phyloP scores from a whole-genome alignment of 1,139 yeast genomes.

The Hyphopichia burtonii region DNA sequence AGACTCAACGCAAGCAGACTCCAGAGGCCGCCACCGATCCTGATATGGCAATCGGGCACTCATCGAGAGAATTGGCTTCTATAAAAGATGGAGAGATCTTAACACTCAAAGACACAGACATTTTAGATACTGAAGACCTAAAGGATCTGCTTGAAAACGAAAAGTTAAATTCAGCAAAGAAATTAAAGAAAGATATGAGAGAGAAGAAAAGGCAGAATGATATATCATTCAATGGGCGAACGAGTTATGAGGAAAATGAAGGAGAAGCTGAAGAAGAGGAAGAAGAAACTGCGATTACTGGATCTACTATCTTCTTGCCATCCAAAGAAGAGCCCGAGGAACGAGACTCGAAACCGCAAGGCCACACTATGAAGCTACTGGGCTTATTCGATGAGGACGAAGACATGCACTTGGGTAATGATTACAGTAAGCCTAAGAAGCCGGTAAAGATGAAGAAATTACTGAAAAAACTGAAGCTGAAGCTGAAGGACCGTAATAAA shows the following conservation, averaged over 20 bases:
- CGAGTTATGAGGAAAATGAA: constrained; percentile 14
- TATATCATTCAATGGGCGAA: constrained; percentile 25
- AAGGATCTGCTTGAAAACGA: constrained; percentile 46
- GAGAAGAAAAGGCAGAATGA: constrained; percentile 24
- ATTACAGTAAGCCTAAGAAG: constrained; percentile 13
- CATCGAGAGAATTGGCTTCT: constrained; percentile 34
- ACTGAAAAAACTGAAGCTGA: constrained; percentile 25
- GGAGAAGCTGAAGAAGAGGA: constrained; percentile 14
- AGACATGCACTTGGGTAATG: constrained; percentile 8
- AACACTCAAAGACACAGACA: constrained; percentile 60
- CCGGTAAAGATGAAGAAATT: constrained; percentile 50
- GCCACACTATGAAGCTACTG: constrained; percentile 2
- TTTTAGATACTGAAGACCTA: constrained; percentile 51
- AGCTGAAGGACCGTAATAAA: constrained; percentile 5
- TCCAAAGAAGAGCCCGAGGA: not conserved
- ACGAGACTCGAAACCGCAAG: constrained; percentile 7
- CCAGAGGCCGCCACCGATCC: too few relatives aligned
- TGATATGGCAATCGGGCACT: constrained; percentile 50
- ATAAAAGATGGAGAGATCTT: constrained; percentile 52
- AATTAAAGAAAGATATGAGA: constrained; percentile 19
- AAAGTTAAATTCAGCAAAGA: constrained; percentile 30
- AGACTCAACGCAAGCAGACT: too few relatives aligned
- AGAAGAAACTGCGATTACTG: constrained; percentile 9
- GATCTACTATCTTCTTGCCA: constrained; percentile 9
- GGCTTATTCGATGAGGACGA: constrained; percentile 27